Conservation (phyloP, 1,284 basidiomycete genomes). For the Apiotrichum laibachii region DNA sequence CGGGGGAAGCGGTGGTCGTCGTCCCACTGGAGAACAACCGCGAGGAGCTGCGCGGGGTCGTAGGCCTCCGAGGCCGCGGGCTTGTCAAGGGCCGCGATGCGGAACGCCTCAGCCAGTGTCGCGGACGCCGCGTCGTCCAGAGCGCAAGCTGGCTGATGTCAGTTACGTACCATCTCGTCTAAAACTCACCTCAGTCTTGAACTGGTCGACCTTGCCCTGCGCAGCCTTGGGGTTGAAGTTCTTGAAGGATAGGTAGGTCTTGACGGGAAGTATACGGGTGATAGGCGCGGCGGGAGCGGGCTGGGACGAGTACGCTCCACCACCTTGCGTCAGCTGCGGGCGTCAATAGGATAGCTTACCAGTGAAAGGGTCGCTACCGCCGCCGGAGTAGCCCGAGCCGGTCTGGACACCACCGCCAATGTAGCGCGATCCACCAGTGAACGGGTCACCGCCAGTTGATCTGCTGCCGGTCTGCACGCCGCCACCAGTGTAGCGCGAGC, state of each 20-base stretch:
- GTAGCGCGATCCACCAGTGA: slow-evolving; percentile 33
- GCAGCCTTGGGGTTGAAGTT: slow-evolving; percentile 86
- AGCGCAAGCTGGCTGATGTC: slow-evolving; percentile 63
- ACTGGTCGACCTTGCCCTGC: slow-evolving; percentile 75
- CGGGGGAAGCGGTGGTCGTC: slow-evolving; percentile 75
- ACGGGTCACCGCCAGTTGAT: slow-evolving; percentile 32
- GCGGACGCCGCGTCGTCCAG: slow-evolving; percentile 60
- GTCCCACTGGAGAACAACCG: slow-evolving; percentile 76
- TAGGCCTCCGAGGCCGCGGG: slow-evolving; percentile 34
- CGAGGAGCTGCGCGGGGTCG: slow-evolving; percentile 64
- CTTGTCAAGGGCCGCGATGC: slow-evolving; percentile 16
- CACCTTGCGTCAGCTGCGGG: slow-evolving; percentile 22
- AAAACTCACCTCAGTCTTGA: slow-evolving; percentile 53
- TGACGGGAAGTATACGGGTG: slow-evolving; percentile 52
- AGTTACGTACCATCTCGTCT: neutral
- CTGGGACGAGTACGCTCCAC: slow-evolving; percentile 35
- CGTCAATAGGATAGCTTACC: neutral
- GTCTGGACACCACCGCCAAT: slow-evolving; percentile 22
- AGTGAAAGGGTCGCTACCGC: slow-evolving; percentile 16
- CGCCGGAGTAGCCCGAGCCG: neutral
- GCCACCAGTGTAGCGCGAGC: slow-evolving; percentile 58
- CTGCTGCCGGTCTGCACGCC: slow-evolving; percentile 17
- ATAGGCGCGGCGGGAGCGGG: slow-evolving; percentile 35
- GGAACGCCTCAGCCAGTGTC: slow-evolving; percentile 13
- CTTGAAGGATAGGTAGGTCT: slow-evolving; percentile 67